Conservation (phyloP, 352 stramenopile species). For the Pythium aristosporum region DNA sequence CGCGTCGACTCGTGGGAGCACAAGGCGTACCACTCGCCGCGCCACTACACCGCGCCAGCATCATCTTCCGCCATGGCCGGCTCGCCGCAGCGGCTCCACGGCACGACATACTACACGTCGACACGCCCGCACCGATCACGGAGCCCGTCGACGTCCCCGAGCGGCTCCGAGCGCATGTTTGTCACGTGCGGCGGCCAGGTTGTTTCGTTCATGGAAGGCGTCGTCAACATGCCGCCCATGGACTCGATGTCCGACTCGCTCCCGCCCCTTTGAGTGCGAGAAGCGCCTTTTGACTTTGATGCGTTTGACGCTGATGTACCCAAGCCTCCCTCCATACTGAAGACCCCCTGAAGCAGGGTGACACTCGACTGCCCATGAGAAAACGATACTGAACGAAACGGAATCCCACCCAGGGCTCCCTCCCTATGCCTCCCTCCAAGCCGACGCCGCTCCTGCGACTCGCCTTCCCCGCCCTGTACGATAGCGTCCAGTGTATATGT, state of each 20-base stretch:
- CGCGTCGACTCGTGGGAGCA: constrained; percentile 66
- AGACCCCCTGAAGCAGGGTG: background rate
- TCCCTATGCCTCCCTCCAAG: background rate
- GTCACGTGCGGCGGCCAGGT: constrained; percentile 79
- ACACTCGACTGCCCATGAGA: background rate
- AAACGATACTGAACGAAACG: background rate
- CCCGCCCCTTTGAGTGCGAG: constrained; percentile 17
- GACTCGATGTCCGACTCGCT: constrained; percentile 45
- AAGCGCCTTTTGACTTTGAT: background rate
- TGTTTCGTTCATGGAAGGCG: constrained; percentile 82
- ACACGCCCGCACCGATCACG: constrained; percentile 13
- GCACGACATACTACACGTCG: constrained; percentile 23
- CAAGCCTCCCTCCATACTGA: background rate
- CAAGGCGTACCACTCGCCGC: constrained; percentile 49
- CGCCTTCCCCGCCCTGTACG: background rate
- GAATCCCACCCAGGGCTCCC: no score
- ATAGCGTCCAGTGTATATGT: background rate
- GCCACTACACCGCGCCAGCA: constrained; percentile 27
- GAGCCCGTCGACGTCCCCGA: constrained; percentile 27
- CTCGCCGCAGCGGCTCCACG: constrained; percentile 25
- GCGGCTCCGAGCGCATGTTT: constrained; percentile 61
- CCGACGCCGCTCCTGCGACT: background rate
- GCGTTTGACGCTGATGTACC: background rate
- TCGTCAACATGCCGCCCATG: constrained; percentile 69
- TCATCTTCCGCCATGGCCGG: constrained; percentile 24